These are phyloP conservation scores for Kwoniella sp. DNA, from an alignment of 768 basidiomycete species.

Conservation along the genomic window DNA sequence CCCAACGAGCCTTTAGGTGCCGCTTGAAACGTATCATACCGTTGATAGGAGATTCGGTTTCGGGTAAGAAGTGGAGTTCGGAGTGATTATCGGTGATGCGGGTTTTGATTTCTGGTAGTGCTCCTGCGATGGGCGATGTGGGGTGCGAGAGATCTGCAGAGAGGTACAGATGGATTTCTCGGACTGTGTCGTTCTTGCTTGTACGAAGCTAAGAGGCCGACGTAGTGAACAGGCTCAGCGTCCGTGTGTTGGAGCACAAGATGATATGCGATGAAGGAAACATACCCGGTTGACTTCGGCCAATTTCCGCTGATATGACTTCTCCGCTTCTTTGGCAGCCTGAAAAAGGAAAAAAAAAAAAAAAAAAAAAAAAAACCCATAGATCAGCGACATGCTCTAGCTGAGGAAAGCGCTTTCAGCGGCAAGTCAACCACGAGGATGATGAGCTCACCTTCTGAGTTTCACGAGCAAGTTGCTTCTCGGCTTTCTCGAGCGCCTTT, in stretches of 20 bases:
- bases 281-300: slow-evolving; percentile 47
- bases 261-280: neutral
- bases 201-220: slow-evolving; percentile 29
- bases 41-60: slow-evolving; percentile 25
- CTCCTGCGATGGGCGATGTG: slow-evolving; percentile 41
- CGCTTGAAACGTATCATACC: slow-evolving; percentile 48
- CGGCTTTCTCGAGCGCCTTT: slow-evolving; percentile 32
- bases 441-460: slow-evolving; percentile 28
- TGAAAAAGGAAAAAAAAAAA: neutral
- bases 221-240: neutral
- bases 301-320: slow-evolving; percentile 42
- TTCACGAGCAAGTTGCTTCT: slow-evolving; percentile 35
- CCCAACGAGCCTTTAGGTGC: slow-evolving; percentile 43
- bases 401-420: too few relatives aligned
- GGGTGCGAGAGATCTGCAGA: slow-evolving; percentile 37
- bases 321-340: slow-evolving; percentile 40
- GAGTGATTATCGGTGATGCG: slow-evolving; percentile 39
- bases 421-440: neutral
- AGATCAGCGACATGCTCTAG: neutral
- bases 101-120: slow-evolving; percentile 42
- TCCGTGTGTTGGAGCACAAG: too few relatives aligned
- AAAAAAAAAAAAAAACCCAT: slow-evolving; percentile 2
- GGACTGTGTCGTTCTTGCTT: slow-evolving; percentile 47
- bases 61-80: slow-evolving; percentile 22
- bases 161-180: slow-evolving; percentile 48